A percentile compares a stretch with the other conserved stretches of the same genome.
phyloP scores from a whole-genome alignment of 2,329 filamentous ascomycete genomes.

The Eutypella sp. region DNA sequence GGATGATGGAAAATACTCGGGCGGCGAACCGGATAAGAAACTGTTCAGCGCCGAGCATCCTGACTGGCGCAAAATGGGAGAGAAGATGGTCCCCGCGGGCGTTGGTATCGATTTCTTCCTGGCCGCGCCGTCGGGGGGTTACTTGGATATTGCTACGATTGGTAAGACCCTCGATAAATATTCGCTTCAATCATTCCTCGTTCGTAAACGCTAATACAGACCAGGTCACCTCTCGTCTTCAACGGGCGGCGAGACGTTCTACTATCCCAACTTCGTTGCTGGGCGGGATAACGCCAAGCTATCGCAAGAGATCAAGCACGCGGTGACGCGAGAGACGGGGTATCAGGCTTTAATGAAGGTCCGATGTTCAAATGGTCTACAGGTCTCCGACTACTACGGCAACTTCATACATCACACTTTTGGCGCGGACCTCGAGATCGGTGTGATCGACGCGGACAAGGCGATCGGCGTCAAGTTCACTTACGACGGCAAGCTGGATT shows the following conservation, averaged over 20 bases:
- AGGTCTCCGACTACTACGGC: conserved; percentile 90
- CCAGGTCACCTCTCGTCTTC: conserved; percentile 76
- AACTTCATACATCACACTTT: conserved; percentile 96
- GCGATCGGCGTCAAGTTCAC: conserved; percentile 86
- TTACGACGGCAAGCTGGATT: conserved; percentile 96
- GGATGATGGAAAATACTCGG: conserved; percentile 81
- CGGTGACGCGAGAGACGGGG: conserved; percentile 83
- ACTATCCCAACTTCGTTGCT: conserved; percentile 93
- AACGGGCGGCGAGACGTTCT: conserved; percentile 93
- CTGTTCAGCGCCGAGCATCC: conserved; percentile 87
- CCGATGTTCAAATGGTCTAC: conserved; percentile 91
- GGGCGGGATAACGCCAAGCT: conserved; percentile 81
- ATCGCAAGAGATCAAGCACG: conserved; percentile 78
- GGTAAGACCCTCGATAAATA: conserved; percentile 46
- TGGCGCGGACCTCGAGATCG: conserved; percentile 90
- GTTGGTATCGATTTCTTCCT: conserved; percentile 93
- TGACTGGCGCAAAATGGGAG: conserved; percentile 78
- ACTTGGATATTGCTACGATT: conserved; percentile 89
- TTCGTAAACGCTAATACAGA: background rate
- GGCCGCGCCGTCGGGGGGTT: conserved; percentile 82
- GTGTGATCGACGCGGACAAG: conserved; percentile 88
- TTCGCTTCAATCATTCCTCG: background rate
- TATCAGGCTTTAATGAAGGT: conserved; percentile 98
- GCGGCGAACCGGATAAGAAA: conserved; percentile 87
- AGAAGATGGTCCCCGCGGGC: conserved; percentile 81